These are phyloP conservation scores for Berberis thunbergii DNA, from an alignment of 164 flowering plant genomes.

Conservation along the genomic window DNA sequence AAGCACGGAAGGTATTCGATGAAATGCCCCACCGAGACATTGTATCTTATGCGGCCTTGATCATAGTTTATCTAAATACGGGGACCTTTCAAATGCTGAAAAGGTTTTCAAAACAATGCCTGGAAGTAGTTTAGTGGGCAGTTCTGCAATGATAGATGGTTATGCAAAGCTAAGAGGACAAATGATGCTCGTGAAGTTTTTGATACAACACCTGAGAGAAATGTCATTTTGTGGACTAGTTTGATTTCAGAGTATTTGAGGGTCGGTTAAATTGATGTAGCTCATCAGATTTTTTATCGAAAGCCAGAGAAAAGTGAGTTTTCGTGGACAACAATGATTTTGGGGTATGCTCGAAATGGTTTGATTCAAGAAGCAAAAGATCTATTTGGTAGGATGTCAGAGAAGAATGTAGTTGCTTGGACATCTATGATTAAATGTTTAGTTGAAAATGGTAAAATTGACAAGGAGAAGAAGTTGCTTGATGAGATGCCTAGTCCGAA, in stretches of 20 bases:
- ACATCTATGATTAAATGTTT: constrained; percentile 41
- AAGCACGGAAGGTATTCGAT: constrained; percentile 36
- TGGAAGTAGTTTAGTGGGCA: constrained; percentile 21
- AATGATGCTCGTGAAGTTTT: constrained; percentile 34
- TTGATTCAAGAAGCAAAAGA: constrained; percentile 29
- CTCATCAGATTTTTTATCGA: constrained; percentile 24
- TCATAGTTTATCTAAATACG: constrained; percentile 34
- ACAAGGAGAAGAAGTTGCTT: constrained; percentile 36
- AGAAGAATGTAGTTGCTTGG: constrained; percentile 43
- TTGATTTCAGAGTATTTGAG: constrained; percentile 44
- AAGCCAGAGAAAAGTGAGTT: constrained; percentile 36
- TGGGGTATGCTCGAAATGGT: constrained; percentile 40
- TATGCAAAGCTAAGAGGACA: constrained; percentile 29
- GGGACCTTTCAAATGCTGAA: constrained; percentile 32
- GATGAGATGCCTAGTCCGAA: constrained; percentile 39
- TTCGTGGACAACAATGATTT: constrained; percentile 41
- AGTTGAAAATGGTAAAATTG: constrained; percentile 23
- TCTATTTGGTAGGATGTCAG: constrained; percentile 36
- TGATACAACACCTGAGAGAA: constrained; percentile 33
- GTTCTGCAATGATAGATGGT: constrained; percentile 45
- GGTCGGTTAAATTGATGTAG: constrained; percentile 28
- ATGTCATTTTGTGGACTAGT: constrained; percentile 49
- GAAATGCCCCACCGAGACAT: constrained; percentile 41
- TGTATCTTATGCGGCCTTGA: constrained; percentile 43
- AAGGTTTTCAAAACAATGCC: constrained; percentile 29